phyloP scores from a whole-genome alignment of 768 basidiomycete genomes.

The Auricularia auricula-judae region DNA sequence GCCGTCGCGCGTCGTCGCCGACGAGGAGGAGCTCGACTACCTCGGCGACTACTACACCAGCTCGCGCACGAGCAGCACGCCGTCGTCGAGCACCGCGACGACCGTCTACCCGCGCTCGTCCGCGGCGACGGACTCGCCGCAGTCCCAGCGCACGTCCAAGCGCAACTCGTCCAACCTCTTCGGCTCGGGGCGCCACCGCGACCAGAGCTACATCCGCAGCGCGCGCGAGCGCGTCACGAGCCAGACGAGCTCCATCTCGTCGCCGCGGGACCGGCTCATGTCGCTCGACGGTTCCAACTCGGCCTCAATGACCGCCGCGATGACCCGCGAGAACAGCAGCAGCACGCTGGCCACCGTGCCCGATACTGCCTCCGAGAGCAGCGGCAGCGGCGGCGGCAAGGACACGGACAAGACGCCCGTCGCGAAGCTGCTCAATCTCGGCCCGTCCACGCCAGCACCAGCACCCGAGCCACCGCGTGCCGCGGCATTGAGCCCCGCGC shows the following conservation, averaged over 20 bases:
- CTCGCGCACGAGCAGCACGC: neutral
- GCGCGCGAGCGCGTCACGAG: conserved; percentile 11
- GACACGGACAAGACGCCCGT: conserved; percentile 19
- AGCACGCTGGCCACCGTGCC: neutral
- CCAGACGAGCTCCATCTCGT: neutral
- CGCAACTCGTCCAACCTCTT: conserved; percentile 83
- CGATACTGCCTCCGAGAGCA: neutral
- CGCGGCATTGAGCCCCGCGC: conserved; percentile 39
- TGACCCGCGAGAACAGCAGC: neutral
- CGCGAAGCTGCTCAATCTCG: conserved; percentile 27
- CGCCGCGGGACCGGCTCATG: neutral
- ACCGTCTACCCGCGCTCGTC: conserved; percentile 27
- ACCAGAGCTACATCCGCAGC: conserved; percentile 59
- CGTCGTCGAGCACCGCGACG: conserved; percentile 5
- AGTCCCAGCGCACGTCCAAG: conserved; percentile 35
- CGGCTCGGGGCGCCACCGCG: conserved; percentile 67
- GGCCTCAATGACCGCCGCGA: neutral
- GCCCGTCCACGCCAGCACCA: neutral
- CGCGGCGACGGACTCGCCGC: conserved; percentile 9
- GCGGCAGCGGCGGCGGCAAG: neutral
- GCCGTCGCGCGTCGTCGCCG: neutral
- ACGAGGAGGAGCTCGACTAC: neutral
- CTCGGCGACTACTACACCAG: neutral
- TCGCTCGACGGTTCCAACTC: neutral
- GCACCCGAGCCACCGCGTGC: conserved; percentile 9